Conservation (phyloP, 208 protist species). For the Porcisia deanei region DNA sequence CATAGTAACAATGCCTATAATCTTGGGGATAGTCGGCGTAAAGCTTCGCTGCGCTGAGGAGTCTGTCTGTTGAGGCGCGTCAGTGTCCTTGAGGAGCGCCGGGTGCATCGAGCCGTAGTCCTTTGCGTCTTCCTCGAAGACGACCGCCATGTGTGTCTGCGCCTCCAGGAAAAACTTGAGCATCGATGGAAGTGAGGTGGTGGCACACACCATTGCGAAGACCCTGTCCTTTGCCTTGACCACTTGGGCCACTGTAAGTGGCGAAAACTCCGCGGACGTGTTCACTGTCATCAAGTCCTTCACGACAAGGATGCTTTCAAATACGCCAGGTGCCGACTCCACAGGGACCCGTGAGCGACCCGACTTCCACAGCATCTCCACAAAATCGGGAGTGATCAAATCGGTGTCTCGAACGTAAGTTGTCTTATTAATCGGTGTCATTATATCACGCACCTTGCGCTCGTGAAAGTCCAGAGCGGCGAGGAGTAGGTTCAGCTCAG, state of each 20-base stretch:
- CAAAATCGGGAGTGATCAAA: slow-evolving; percentile 70
- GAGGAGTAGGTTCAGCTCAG: slow-evolving; percentile 84
- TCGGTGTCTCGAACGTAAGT: slow-evolving; percentile 62
- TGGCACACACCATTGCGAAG: slow-evolving; percentile 58
- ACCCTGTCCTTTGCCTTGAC: slow-evolving; percentile 61
- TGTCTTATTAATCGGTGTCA: slow-evolving; percentile 72
- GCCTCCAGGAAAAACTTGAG: slow-evolving; percentile 82
- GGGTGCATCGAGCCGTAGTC: neutral
- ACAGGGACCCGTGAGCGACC: slow-evolving; percentile 87
- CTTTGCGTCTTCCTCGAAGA: slow-evolving; percentile 50
- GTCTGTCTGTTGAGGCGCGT: slow-evolving; percentile 15
- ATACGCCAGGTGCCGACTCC: slow-evolving; percentile 37
- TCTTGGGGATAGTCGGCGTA: slow-evolving; percentile 15
- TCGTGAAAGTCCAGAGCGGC: slow-evolving; percentile 92
- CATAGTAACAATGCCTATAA: slow-evolving; percentile 84
- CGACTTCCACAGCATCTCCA: slow-evolving; percentile 78
- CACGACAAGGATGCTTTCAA: slow-evolving; percentile 70
- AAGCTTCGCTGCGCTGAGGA: slow-evolving; percentile 15
- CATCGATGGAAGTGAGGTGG: slow-evolving; percentile 70
- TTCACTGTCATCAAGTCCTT: slow-evolving; percentile 77
- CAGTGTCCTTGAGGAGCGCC: slow-evolving; percentile 13
- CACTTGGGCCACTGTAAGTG: slow-evolving; percentile 72
- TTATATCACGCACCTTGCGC: slow-evolving; percentile 75
- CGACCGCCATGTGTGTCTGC: slow-evolving; percentile 87
- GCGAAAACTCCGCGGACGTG: slow-evolving; percentile 21